Conservation (phyloP, 495 filamentous ascomycete genomes). For the Talaromyces proteolyticus region DNA sequence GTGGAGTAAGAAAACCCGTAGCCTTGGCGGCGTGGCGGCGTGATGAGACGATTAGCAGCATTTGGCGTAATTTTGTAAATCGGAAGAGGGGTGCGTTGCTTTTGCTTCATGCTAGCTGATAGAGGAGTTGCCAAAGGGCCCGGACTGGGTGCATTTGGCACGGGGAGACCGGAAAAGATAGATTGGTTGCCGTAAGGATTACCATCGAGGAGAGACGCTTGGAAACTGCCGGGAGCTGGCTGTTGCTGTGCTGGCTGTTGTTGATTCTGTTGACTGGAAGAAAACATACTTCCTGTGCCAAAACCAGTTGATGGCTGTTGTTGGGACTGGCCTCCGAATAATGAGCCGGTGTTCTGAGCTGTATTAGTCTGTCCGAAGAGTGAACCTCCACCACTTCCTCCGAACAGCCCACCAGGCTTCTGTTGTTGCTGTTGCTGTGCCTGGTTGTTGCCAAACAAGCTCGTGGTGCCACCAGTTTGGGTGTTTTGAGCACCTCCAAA, state of each 20-base stretch:
- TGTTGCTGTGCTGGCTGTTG: conserved; percentile 38
- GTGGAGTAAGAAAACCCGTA: conserved; percentile 89
- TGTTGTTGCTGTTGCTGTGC: conserved; percentile 18
- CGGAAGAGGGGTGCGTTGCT: conserved; percentile 71
- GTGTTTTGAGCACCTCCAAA: conserved; percentile 13
- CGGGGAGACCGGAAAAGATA: conserved; percentile 66
- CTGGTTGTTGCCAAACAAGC: conserved; percentile 16
- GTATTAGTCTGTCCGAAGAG: conserved; percentile 17
- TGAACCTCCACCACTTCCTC: conserved; percentile 12
- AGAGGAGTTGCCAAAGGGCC: conserved; percentile 86
- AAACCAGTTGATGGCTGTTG: conserved; percentile 49
- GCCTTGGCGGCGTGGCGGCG: conserved; percentile 70
- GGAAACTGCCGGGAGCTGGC: conserved; percentile 56
- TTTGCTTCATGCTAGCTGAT: conserved; percentile 61
- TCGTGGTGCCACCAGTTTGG: conserved; percentile 22
- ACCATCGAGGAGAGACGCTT: conserved; percentile 66
- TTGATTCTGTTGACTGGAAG: conserved; percentile 42
- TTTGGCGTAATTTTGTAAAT: conserved; percentile 84
- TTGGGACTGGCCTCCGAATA: conserved; percentile 61
- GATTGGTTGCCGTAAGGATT: conserved; percentile 80
- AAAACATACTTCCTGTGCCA: conserved; percentile 57
- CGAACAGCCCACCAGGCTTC: conserved; percentile 40
- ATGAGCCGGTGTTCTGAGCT: conserved; percentile 37
- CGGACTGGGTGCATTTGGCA: conserved; percentile 56
- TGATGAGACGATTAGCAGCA: conserved; percentile 68